Evolutionary conservation across 139 green algal genomes (phyloP), one percentile per base, ranked within the genome.

Genomic region (Pycnococcus provasolii): DNA sequence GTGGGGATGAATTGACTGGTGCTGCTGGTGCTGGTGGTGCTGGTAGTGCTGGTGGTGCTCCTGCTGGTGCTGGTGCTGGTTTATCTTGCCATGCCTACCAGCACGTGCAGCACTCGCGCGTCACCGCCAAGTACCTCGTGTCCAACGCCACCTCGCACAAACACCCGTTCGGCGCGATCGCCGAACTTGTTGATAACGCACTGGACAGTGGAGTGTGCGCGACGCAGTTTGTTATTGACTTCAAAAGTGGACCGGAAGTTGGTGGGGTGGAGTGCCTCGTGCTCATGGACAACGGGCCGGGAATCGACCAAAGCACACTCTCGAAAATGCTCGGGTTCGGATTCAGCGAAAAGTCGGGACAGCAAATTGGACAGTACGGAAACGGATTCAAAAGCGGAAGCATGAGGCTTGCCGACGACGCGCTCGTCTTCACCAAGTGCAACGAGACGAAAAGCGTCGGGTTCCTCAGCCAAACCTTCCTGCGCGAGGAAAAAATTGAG

Each of bases 351-450:
- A 81, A 81, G 55, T 63, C 57, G 11, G 8, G 57, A 44, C 71
- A 62, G 58, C 39, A 64, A 46, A 77, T 82, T 60, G 76, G 67
- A 2, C 64, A 68, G 48, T 83, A 84, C 73, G 78, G 78, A 8
- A 85, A 85, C 52, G 79, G 79, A n/a, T 85, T 85, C 73, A 85
- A 85, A 68, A 76, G 73, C 2, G 72, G 78, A 40, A 80, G 61
- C 5, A 85, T 85, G 79, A 62, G 79, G 1, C 60, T 85, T 58
- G 79, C 74, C 2, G 60, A 57, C 5, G 79, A 85, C 7, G 79
- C 80, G 3, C 48, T 85, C 46, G 79, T 85, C 11, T 62, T 85
- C 51, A 80, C 79, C 42, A 76, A 76, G 3, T 73, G 68, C 47
- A 67, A 48, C 13, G 40, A 71, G 0, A 68, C 50, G 40, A 50